phyloP scores from a whole-genome alignment of 78 protist genomes.

The Speleostelium caveatum region DNA sequence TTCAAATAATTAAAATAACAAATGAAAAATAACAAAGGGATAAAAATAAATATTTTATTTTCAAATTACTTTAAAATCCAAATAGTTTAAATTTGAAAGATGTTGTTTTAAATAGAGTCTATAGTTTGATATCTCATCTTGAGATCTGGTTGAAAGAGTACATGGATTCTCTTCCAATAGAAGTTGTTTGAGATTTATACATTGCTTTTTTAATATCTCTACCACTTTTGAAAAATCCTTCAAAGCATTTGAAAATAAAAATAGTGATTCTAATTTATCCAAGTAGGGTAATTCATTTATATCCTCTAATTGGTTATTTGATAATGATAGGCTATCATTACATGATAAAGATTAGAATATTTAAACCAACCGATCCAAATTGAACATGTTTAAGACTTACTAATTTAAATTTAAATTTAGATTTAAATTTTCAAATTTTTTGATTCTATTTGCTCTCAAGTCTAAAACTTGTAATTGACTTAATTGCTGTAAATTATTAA shows the following conservation, averaged over 20 bases:
- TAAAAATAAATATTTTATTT: too few species aligned
- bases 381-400: slow-evolving; percentile 17
- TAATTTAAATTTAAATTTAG: slow-evolving; percentile 13
- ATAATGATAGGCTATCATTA: slow-evolving; percentile 43
- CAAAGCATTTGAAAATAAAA: slow-evolving; percentile 46
- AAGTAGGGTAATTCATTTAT: slow-evolving; percentile 6
- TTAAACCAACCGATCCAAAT: background rate
- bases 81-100: background rate
- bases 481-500: slow-evolving; percentile 48
- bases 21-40: too few species aligned
- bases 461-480: slow-evolving; percentile 33
- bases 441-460: slow-evolving; percentile 59
- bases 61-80: slow-evolving; percentile 9
- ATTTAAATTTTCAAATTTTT: background rate
- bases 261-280: slow-evolving; percentile 34
- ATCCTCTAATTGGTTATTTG: slow-evolving; percentile 26
- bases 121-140: background rate
- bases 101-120: background rate
- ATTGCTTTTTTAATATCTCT: background rate
- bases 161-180: slow-evolving; percentile 3
- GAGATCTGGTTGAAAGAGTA: slow-evolving; percentile 1
- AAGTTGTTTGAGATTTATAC: slow-evolving; percentile 25
- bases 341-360: background rate
- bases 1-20: too few species aligned
- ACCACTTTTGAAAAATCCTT: background rate